phyloP scores from a whole-genome alignment of 2,329 filamentous ascomycete genomes.

The Colletotrichum tofieldiae region DNA sequence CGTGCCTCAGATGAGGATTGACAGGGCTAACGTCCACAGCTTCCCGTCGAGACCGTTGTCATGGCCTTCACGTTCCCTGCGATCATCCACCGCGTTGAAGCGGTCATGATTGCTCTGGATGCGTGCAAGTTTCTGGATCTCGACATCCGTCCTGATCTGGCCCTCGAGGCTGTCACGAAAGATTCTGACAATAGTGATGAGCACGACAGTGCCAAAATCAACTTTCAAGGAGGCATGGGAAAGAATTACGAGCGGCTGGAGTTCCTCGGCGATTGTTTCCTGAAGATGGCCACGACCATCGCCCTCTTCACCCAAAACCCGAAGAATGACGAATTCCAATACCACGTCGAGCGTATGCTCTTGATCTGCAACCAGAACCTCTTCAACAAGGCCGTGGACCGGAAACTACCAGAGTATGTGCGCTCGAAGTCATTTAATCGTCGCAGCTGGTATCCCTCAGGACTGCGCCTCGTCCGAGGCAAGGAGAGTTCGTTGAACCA shows the following conservation, averaged over 20 bases:
- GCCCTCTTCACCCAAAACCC: slow-evolving; percentile 85
- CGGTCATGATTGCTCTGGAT: slow-evolving; percentile 84
- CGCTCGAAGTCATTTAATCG: slow-evolving; percentile 87
- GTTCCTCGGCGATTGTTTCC: slow-evolving; percentile 92
- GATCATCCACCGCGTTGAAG: slow-evolving; percentile 87
- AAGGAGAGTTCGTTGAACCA: slow-evolving; percentile 71
- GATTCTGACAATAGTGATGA: slow-evolving; percentile 90
- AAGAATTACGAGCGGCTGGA: slow-evolving; percentile 96
- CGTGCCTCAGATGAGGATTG: neutral
- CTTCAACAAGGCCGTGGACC: slow-evolving; percentile 80
- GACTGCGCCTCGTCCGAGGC: slow-evolving; percentile 80
- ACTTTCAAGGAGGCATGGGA: slow-evolving; percentile 89
- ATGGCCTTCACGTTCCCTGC: slow-evolving; percentile 86
- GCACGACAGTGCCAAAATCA: slow-evolving; percentile 75
- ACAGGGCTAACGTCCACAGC: slow-evolving; percentile 58
- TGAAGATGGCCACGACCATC: slow-evolving; percentile 97
- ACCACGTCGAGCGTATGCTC: slow-evolving; percentile 91
- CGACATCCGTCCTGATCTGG: slow-evolving; percentile 75
- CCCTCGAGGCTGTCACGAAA: slow-evolving; percentile 93
- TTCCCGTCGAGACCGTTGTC: slow-evolving; percentile 78
- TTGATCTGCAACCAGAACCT: slow-evolving; percentile 94
- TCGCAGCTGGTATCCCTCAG: slow-evolving; percentile 90
- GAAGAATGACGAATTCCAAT: slow-evolving; percentile 85
- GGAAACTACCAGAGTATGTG: slow-evolving; percentile 80
- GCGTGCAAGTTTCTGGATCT: slow-evolving; percentile 78